Evolutionary conservation across 345 rosid species (phyloP), one percentile per base, ranked within the genome.

Genomic region (Theobroma cacao): DNA sequence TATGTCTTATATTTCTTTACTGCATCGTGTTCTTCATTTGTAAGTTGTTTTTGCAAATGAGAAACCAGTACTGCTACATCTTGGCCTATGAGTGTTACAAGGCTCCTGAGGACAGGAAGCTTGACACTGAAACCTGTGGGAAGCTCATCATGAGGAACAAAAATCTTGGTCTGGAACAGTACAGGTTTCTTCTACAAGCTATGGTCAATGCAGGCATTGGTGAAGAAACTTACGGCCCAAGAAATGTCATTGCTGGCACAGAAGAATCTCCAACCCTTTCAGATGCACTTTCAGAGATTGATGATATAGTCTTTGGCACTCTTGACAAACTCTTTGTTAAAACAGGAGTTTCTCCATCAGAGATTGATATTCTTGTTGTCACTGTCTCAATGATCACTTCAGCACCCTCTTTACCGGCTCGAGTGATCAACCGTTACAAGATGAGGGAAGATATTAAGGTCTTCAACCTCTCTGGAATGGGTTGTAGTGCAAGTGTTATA

Each of bases 391-490:
- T 93, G 78, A 82, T 88, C 63, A 76, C 89, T 17, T 80, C 92
- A 3, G 70, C 74, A 0, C 98, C 98, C 1, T 94, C 96, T 1
- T 65, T 92, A 2, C 52, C 98, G 0, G 75, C 93, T 38, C 84
- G 95, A 61, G 82, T 91, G 24, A 85, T 91, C 22, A 89, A 92
- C 82, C 81, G 86, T 24, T 94, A 90, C 84, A 91, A 87, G 65
- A 88, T 92, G 90, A 91, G 90, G 76, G 88, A 83, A 1, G 85
- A 91, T 56, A 18, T 92, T 0, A 92, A 91, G 77, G 82, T 85
- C 4, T 91, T 86, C 81, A 94, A 91, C 78, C 82, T 94, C 45
- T 78, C 94, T 3, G 98, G 95, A 12, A 92, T 87, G 92, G 97
- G 93, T 7, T 90, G 94, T 68, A 86, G 93, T 76, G 90, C 91